These are phyloP conservation scores for Solanum gracilifrons DNA, from an alignment of 257 asterid species.

Conservation along the genomic window DNA sequence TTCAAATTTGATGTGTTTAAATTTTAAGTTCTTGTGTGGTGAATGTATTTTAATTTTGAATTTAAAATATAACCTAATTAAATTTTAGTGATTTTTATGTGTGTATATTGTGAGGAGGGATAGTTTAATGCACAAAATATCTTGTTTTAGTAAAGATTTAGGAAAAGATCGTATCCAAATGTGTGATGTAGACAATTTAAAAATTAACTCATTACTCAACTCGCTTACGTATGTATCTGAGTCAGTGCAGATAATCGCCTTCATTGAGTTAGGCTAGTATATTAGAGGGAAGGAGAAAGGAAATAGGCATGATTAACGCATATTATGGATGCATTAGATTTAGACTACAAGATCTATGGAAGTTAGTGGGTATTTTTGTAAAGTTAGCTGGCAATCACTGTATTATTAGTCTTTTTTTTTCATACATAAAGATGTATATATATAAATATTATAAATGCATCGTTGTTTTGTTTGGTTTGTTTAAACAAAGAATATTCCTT, in stretches of 20 bases:
- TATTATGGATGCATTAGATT: not conserved
- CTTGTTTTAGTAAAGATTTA: not conserved
- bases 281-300: not conserved
- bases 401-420: not conserved
- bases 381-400: slow-evolving; percentile 47
- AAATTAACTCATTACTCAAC: too few species aligned
- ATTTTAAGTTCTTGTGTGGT: not conserved
- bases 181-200: not conserved
- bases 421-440: not conserved
- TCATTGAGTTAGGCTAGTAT: too few species aligned
- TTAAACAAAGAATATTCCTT: not conserved
- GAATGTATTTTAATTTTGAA: not conserved
- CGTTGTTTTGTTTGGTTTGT: not conserved
- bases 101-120: not conserved
- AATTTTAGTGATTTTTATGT: too few species aligned
- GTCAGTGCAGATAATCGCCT: too few species aligned
- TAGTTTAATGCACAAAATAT: not conserved
- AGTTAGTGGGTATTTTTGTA: slow-evolving; percentile 17
- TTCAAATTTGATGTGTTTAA: not conserved
- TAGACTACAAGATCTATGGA: not conserved
- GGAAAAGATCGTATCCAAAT: fast-evolving
- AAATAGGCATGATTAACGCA: not conserved
- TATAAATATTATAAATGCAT: not conserved
- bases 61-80: too few species aligned
- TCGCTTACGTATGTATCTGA: too few species aligned